A percentile compares a stretch with the other conserved stretches of the same genome.
These are phyloP conservation scores for Chlorella sp. DNA, from an alignment of 139 green algal genomes.

Conservation along the genomic window DNA sequence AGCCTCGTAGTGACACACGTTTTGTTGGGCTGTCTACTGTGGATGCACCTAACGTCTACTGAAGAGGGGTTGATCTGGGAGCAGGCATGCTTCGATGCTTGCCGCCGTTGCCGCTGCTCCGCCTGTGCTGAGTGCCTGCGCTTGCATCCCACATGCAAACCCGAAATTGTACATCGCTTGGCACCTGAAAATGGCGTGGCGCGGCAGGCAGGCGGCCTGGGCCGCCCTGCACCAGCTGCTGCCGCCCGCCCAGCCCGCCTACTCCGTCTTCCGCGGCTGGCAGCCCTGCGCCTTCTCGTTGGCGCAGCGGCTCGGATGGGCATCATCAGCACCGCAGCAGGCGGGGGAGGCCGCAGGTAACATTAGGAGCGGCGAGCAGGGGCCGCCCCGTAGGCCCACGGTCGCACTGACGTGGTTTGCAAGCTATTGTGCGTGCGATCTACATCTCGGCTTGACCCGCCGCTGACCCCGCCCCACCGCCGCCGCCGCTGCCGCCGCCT, in stretches of 20 bases:
- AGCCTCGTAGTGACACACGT: no score
- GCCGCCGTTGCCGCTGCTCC: no score
- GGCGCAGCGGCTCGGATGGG: not conserved
- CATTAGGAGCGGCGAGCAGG: not conserved
- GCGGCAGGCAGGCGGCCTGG: not conserved
- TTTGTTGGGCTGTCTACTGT: no score
- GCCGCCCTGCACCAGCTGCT: not conserved
- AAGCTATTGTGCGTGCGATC: no score
- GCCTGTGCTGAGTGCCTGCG: no score
- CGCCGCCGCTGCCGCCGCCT: not conserved
- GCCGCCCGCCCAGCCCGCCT: not conserved
- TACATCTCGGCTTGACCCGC: no score
- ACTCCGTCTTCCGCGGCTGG: constrained; percentile 14
- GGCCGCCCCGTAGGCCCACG: no score
- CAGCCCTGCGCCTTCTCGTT: not conserved
- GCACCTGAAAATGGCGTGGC: not conserved
- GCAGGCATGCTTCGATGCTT: no score
- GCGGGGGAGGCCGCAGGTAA: not conserved
- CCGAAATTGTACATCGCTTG: no score
- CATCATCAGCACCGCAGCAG: not conserved
- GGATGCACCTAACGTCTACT: no score
- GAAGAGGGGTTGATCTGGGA: no score
- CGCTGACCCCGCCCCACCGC: not conserved
- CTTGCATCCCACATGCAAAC: no score
- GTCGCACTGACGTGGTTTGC: not conserved